phyloP scores from a whole-genome alignment of 306 rosid species.

The Vigna mungo region DNA sequence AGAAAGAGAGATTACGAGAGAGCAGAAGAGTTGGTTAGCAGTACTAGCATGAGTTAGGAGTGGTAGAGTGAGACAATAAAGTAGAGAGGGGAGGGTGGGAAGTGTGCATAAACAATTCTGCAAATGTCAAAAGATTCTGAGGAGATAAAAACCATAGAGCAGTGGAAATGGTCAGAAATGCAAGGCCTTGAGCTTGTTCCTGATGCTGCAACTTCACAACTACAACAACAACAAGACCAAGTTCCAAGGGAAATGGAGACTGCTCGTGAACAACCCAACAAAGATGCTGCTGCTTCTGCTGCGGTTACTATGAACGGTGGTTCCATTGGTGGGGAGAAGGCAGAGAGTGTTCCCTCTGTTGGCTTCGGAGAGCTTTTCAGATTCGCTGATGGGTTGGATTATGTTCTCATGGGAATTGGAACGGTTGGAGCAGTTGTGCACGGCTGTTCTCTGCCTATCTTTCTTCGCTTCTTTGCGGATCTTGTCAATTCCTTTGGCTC shows the following conservation, averaged over 20 bases:
- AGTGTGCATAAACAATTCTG: constrained; percentile 58
- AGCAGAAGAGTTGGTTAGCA: constrained; percentile 40
- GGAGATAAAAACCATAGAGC: constrained; percentile 86
- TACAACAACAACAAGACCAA: constrained; percentile 8
- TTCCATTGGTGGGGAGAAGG: constrained; percentile 52
- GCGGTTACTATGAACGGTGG: neutral
- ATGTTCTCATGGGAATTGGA: constrained; percentile 81
- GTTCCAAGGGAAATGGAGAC: constrained; percentile 63
- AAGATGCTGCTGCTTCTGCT: constrained; percentile 37
- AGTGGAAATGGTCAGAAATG: constrained; percentile 99
- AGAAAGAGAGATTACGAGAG: neutral
- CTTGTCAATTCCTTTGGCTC: constrained; percentile 97
- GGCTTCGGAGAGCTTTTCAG: constrained; percentile 80
- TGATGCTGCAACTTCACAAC: constrained; percentile 35
- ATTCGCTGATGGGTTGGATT: constrained; percentile 95
- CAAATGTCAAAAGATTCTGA: constrained; percentile 92
- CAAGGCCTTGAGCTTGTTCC: constrained; percentile 91
- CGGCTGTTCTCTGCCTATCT: constrained; percentile 91
- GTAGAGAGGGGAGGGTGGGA: constrained; percentile 44
- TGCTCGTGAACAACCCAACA: constrained; percentile 44
- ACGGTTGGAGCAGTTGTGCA: constrained; percentile 89
- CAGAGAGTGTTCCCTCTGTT: constrained; percentile 59
- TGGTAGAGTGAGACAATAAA: constrained; percentile 51
- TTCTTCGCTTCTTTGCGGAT: constrained; percentile 97
- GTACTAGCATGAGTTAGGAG: constrained; percentile 21